Evolutionary conservation across 2,329 filamentous ascomycete species (phyloP).

Genomic region (Pseudogymnoascus sp.): DNA sequence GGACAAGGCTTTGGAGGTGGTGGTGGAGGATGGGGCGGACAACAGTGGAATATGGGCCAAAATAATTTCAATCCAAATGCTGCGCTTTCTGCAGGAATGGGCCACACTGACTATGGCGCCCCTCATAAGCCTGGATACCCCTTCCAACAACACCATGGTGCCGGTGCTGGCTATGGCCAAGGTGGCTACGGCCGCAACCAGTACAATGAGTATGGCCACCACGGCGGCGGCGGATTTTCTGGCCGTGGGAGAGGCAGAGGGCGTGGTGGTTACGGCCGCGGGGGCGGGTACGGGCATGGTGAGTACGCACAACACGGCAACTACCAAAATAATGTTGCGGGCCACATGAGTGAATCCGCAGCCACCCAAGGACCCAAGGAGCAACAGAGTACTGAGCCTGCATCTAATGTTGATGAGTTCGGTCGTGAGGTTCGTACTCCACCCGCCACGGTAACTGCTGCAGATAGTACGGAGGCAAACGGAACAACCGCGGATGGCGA

Average conservation of each 20-base stretch:
- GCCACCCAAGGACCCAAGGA: slow-evolving; percentile 25
- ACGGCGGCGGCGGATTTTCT: slow-evolving; percentile 49
- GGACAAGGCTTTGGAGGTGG: slow-evolving; percentile 45
- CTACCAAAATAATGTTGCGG: neutral
- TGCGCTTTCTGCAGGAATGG: slow-evolving; percentile 56
- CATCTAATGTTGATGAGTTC: slow-evolving; percentile 29
- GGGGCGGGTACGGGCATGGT: slow-evolving; percentile 14
- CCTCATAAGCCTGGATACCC: slow-evolving; percentile 61
- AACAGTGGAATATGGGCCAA: slow-evolving; percentile 73
- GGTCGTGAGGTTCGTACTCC: slow-evolving; percentile 28
- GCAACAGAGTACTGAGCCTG: slow-evolving; percentile 16
- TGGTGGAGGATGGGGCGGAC: slow-evolving; percentile 69
- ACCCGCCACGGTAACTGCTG: neutral
- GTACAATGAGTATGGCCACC: slow-evolving; percentile 70
- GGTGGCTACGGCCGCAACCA: slow-evolving; percentile 70
- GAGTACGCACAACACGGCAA: slow-evolving; percentile 8
- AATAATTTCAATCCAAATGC: slow-evolving; percentile 85
- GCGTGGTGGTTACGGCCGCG: slow-evolving; percentile 26
- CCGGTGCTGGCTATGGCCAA: slow-evolving; percentile 68
- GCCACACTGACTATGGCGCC: slow-evolving; percentile 70
- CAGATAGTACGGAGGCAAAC: neutral
- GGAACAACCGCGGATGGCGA: neutral
- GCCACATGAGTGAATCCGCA: slow-evolving; percentile 22
- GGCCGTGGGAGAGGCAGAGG: slow-evolving; percentile 32
- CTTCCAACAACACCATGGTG: slow-evolving; percentile 37